Percentiles rank a stretch among this genome's conserved stretches.
These are phyloP conservation scores for Mucor circinelloides DNA, from an alignment of 371 early-diverging fungal species.

Conservation along the genomic window DNA sequence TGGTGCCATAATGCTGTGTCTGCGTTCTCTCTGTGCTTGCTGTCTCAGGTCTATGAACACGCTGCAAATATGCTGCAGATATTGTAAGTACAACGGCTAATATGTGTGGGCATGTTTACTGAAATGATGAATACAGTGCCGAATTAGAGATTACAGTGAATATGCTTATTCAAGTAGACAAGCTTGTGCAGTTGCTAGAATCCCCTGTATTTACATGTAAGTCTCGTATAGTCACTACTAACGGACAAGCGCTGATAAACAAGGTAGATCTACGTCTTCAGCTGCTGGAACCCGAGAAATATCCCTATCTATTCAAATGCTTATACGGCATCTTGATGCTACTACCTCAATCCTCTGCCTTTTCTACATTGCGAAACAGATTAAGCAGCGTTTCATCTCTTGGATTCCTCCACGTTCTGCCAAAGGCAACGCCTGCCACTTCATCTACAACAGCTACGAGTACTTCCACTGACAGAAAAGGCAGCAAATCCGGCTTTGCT, in stretches of 20 bases:
- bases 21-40: constrained; percentile 83
- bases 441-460: constrained; percentile 3
- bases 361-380: constrained; percentile 88
- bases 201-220: constrained; percentile 91
- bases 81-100: constrained; percentile 56
- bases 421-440: constrained; percentile 40
- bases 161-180: constrained; percentile 89
- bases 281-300: constrained; percentile 83
- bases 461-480: constrained; percentile 12
- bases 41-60: constrained; percentile 91
- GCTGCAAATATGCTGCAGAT: constrained; percentile 73
- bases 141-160: constrained; percentile 90
- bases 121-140: constrained; percentile 47
- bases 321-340: constrained; percentile 93
- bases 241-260: neutral
- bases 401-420: constrained; percentile 62
- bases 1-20: constrained; percentile 95
- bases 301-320: constrained; percentile 84
- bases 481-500: constrained; percentile 9
- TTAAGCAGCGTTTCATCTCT: constrained; percentile 74
- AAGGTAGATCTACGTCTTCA: constrained; percentile 77
- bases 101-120: neutral
- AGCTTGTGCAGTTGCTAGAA: constrained; percentile 92
- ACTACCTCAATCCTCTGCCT: constrained; percentile 90
- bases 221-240: neutral